Evolutionary conservation across 179 eudicot genomes (phyloP).

Genomic region (Drosera spatulata): DNA sequence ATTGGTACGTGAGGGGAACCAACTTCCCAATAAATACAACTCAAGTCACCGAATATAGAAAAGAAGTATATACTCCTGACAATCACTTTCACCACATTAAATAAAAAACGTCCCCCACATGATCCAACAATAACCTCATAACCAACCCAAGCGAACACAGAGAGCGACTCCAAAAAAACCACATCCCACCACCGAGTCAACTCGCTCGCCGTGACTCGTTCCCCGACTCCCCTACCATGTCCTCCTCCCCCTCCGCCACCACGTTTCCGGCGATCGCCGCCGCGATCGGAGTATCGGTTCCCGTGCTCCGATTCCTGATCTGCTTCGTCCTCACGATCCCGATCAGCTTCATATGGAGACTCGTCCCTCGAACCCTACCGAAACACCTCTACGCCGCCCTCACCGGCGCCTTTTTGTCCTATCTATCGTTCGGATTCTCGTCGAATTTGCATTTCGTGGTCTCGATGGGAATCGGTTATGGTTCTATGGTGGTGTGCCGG

Average conservation of each 20-base stretch:
- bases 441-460: slow-evolving; percentile 84
- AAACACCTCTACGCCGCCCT: slow-evolving; percentile 67
- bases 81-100: no score
- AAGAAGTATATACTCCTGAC: no score
- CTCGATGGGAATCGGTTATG: slow-evolving; percentile 58
- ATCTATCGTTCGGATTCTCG: slow-evolving; percentile 70
- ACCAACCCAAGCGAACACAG: no score
- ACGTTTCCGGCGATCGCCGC: slow-evolving; percentile 50
- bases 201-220: no score
- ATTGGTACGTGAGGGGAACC: no score
- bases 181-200: no score
- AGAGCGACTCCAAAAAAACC: no score
- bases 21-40: no score
- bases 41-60: no score
- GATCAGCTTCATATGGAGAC: slow-evolving; percentile 57
- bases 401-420: slow-evolving; percentile 60
- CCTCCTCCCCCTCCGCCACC: not conserved
- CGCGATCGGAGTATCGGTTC: slow-evolving; percentile 58
- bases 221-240: no score
- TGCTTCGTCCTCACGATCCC: slow-evolving; percentile 80
- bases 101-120: no score
- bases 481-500: slow-evolving; percentile 53
- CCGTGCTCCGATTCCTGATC: slow-evolving; percentile 70
- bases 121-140: no score
- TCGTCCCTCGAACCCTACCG: slow-evolving; percentile 50